Base-by-base conservation (phyloP, 1,284 basidiomycete genomes). In the Ganoderma leucocontextum region DNA sequence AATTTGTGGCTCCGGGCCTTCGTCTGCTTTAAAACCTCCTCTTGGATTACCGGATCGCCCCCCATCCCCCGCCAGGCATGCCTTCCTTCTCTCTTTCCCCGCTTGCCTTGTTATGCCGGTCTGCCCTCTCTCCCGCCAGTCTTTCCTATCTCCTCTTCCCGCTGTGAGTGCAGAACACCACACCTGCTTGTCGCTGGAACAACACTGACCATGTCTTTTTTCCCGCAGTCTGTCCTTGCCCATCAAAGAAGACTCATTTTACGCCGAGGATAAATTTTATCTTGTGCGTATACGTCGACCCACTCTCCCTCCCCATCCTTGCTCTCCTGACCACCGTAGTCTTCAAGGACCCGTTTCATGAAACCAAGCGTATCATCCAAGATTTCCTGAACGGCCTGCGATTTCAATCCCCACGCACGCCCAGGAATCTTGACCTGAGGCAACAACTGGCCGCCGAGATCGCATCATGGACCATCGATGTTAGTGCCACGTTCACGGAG, bases 401-500 rank as follows among this genome's bases (percentile, higher is more conserved):
- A 6, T 64, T 57, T 33, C 49, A 41, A 29, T 64, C 53, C 35
- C 63, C 63, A n/a, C 38, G 55, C n/a, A 64, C 63, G 5, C 63
- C 63, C 19, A 33, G n/a, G 39, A 64, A 58, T 19, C 4, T 41
- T 9, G 53, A 58, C 19, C 39, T 64, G 25, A 39, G 63, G 39
- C 53, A 25, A n/a, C 53, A 38, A 17, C 63, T 58, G 15, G 38
- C 55, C 38, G 63, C 63, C 22, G 63, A 64, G 55, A 64, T 64
- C 22, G 39, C 53, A 35, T 64, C 63, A 22, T 64, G 63, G 63
- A 44, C 33, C 42, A 64, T 64, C 53, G 63, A 64, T 38, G 63
- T 64, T 38, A 58, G 63, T 53, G 39, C 52, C 15, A 64, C 63
- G 7, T 64, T 64, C 36, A 63, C 61, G 4, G 61, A 49, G 44